These are phyloP conservation scores for Podospora sp. DNA, from an alignment of 495 filamentous ascomycete genomes.

Conservation along the genomic window DNA sequence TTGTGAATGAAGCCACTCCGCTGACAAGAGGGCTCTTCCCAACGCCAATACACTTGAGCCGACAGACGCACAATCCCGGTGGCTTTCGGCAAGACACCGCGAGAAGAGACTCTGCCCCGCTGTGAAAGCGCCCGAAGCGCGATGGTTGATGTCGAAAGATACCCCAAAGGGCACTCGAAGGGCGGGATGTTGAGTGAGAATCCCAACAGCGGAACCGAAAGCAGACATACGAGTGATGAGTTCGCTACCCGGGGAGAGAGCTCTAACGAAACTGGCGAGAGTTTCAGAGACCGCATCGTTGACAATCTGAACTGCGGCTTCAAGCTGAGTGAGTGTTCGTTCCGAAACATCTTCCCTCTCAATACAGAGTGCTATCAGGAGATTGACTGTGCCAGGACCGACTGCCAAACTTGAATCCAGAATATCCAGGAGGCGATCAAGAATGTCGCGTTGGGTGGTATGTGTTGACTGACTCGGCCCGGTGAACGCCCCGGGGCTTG, in stretches of 20 bases:
- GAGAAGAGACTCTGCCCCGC: background rate
- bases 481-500: slow-evolving; percentile 18
- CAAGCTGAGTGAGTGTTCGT: slow-evolving; percentile 14
- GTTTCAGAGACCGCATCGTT: background rate
- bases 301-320: slow-evolving; percentile 10
- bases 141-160: background rate
- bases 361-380: slow-evolving; percentile 19
- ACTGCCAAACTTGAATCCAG: slow-evolving; percentile 17
- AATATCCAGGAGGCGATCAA: slow-evolving; percentile 22
- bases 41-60: background rate
- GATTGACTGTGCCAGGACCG: slow-evolving; percentile 13
- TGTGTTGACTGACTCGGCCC: background rate
- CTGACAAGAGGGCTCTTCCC: background rate
- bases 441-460: slow-evolving; percentile 16
- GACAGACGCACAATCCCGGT: background rate
- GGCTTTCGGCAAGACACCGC: background rate
- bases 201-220: background rate
- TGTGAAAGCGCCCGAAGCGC: background rate
- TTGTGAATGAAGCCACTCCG: background rate
- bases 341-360: slow-evolving; percentile 8
- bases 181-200: background rate
- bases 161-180: background rate
- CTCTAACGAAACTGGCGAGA: background rate
- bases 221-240: background rate
- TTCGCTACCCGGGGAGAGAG: background rate